Conservation (phyloP, 2,329 filamentous ascomycete species). For the Neonectria ditissima region DNA sequence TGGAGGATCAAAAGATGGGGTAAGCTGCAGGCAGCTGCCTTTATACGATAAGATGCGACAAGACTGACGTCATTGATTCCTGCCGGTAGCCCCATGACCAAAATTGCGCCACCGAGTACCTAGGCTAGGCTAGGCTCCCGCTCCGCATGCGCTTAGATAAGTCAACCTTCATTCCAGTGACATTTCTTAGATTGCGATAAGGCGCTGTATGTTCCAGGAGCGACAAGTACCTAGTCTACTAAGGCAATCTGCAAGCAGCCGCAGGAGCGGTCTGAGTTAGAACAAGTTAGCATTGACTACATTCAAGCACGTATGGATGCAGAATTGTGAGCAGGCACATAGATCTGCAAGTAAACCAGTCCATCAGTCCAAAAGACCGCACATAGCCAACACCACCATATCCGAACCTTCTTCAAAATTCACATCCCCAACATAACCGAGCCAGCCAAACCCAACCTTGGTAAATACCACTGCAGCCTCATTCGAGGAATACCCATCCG, state of each 20-base stretch:
- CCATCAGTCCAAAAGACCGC: slow-evolving; percentile 14
- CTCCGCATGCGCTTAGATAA: background rate
- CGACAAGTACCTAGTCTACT: too few relatives aligned
- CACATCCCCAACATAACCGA: slow-evolving; percentile 30
- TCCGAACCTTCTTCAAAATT: slow-evolving; percentile 6
- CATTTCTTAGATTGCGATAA: background rate
- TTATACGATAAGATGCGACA: background rate
- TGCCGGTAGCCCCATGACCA: background rate
- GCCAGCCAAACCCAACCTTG: slow-evolving; percentile 15
- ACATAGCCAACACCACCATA: slow-evolving; percentile 22
- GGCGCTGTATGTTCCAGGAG: too few relatives aligned
- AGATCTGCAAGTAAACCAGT: background rate
- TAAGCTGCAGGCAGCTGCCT: background rate
- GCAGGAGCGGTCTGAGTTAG: too few relatives aligned
- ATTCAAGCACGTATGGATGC: too few relatives aligned
- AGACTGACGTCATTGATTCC: background rate
- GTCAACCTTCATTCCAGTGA: background rate
- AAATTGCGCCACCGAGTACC: background rate
- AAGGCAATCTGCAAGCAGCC: too few relatives aligned
- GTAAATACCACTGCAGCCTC: slow-evolving; percentile 25
- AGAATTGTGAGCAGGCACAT: too few relatives aligned
- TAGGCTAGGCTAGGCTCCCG: too few relatives aligned
- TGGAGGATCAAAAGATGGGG: background rate
- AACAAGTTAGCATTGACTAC: too few relatives aligned
- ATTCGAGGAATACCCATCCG: background rate